Evolutionary conservation across 78 protist species (phyloP), one percentile per base, ranked within the genome.

Genomic region (Dictyostelium purpureum): DNA sequence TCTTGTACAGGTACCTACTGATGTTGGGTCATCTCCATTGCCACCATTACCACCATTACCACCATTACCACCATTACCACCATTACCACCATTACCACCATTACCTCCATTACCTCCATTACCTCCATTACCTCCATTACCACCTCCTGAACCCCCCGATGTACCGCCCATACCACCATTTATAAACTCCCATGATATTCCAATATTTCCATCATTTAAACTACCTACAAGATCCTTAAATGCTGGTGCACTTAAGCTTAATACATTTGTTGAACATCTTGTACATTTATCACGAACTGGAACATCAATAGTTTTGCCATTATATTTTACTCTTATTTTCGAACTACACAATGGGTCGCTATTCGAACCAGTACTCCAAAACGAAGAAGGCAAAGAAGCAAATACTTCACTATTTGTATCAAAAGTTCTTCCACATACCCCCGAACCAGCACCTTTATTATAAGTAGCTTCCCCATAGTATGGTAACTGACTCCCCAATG

Each of bases 201-300:
- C n/a, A 33, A 74, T 31, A 14, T 12, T 74, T 7, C 80, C 80
- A n/a, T 16, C 9, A 2, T n/a, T 14, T 33, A 28, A 42, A 49
- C 40, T 52, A 35, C 33, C 52, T 7, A 26, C 80, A 5, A 74
- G 10, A 14, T 43, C 19, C 31, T 21, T 6, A 51, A 74, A 74
- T 43, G 80, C 80, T 43, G 80, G 80, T 33, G 14, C 26, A 33
- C 59, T 43, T 11, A 74, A 28, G 52, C 52, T 66, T 18, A 74
- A 52, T 33, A 52, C 28, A 54, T 51, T 74, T n/a, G 45, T 21
- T 74, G 67, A 31, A 33, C 80, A 74, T 14, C 42, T 9, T 51
- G 80, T 63, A 6, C 80, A 74, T 74, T 74, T 47, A 51, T 74
- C 80, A 43, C 12, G 37, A 24, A 74, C 66, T 52, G 80, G 80